Base-by-base conservation (phyloP, 1,284 basidiomycete genomes). In the Ustilago lituana region DNA sequence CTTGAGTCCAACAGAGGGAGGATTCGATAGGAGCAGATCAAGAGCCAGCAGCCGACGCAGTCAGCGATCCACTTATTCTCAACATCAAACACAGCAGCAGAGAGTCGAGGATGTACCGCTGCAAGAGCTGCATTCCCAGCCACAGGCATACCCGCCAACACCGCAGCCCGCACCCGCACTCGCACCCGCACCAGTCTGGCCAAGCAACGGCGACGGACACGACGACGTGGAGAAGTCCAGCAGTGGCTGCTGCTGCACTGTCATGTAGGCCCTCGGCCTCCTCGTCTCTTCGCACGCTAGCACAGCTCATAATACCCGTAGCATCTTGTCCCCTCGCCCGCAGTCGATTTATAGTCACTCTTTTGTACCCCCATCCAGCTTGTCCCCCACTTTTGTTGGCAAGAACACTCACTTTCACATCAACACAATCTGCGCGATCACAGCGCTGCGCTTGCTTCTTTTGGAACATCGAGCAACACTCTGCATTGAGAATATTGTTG, bases 201-300 rank as follows among this genome's bases (percentile, higher is more conserved):
- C 26, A 11, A 19, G 4, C 5, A 27, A 19, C 9, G 19, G 24
- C 1, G n/a, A 7, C 24, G 46, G 14, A 29, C 36, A 64, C 15
- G 57, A 61, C 4, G 29, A 32, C 4, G 50, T 65, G 29, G 61
- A 64, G 1, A 55, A 57, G 11, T n/a, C n/a, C n/a, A n/a, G n/a
- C n/a, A 23, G 50, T 19, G 57, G 46, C 20, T 73, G 70, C 45
- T 73, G 70, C 39, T 73, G 70, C 39, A 48, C 48, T 33, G 52
- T 73, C 60, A 73, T 73, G 70, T 73, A 44, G 20, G 26, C n/a
- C 12, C 17, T 31, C 36, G 17, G 7, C 15, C 17, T 8, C 15
- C 19, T 51, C 31, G 7, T 33, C 35, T 37, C 4, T 20, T 6
- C 36, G 19, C 19, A 37, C 33, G 33, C 33, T 35, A 17, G 33